Percentiles rank a stretch among this genome's conserved stretches.
Evolutionary conservation across 2,329 filamentous ascomycete species (phyloP).

Genomic region (Helotiales sp.): DNA sequence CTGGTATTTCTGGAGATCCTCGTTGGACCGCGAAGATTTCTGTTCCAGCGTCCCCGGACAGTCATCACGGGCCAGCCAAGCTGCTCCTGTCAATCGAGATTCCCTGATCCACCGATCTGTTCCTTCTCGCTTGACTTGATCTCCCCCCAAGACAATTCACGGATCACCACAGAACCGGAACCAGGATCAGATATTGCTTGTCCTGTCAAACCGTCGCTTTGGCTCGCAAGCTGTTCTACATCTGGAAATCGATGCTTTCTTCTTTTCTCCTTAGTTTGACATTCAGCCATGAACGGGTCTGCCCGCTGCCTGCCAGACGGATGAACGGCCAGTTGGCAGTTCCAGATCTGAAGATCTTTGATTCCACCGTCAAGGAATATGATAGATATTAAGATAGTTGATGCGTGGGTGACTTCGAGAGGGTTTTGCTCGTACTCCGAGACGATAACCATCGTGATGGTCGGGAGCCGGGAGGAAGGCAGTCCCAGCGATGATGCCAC

Average conservation of each 20-base stretch:
- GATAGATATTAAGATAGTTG: neutral
- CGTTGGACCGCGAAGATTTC: slow-evolving; percentile 5
- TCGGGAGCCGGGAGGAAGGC: neutral
- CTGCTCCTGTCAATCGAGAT: slow-evolving; percentile 15
- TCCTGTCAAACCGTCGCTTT: neutral
- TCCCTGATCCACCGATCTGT: neutral
- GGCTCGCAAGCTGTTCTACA: slow-evolving; percentile 19
- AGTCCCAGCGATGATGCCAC: neutral
- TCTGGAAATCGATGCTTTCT: slow-evolving; percentile 18
- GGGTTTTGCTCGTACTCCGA: neutral
- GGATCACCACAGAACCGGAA: neutral
- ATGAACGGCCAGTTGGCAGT: slow-evolving; percentile 4
- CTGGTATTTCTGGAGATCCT: slow-evolving; percentile 6
- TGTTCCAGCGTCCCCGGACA: slow-evolving; percentile 3
- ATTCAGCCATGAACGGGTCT: slow-evolving; percentile 13
- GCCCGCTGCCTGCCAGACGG: neutral
- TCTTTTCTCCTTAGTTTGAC: slow-evolving; percentile 6
- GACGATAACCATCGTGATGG: neutral
- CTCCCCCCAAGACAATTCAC: neutral
- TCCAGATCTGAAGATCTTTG: neutral
- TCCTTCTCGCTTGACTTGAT: neutral
- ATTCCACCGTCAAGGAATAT: neutral
- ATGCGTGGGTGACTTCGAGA: neutral
- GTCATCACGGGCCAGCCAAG: slow-evolving; percentile 1
- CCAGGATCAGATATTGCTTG: slow-evolving; percentile 1